Evolutionary conservation across 2,329 filamentous ascomycete species (phyloP), one percentile per base, ranked within the genome.

Genomic region (Aaosphaeria pasadenensis): DNA sequence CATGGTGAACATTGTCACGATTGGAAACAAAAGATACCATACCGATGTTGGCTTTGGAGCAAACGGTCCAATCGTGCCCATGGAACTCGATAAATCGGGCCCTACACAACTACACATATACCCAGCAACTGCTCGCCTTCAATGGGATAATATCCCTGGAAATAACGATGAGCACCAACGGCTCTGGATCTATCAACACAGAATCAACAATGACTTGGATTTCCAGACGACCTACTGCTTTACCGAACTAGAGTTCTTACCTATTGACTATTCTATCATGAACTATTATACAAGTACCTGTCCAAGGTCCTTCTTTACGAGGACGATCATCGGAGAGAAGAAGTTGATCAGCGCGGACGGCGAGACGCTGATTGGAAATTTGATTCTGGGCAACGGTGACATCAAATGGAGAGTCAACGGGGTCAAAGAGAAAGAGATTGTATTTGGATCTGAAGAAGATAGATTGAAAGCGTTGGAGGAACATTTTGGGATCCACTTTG

Each of bases 161-260:
- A 67, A 65, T 40, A 63, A 56, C 2, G 69, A 71, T 39, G 53
- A 58, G 5, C 58, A 63, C 30, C 71, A 72, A 47, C 67, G 73
- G 24, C 54, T 76, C 4, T 77, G 74, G 74, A 69, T 74, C 7
- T 75, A 71, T 45, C 70, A 76, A 55, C 61, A 63, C 49, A 59
- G 59, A 3, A 58, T 53, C 4, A 55, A 65, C 13, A 60, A 66
- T 0, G 69, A 76, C 0, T 71, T 67, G 42, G 71, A 74, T 2
- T 91, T 85, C 82, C 72, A 77, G 24, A 72, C 79, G 1, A 79
- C 76, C 42, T 89, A 88, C 64, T 81, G 77, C 51, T 91, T 90
- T 64, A 77, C 78, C 11, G 69, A 71, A 54, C 51, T 71, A 4
- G 69, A 71, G 42, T 71, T 70, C 46, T 50, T 64, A 11, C 62